A percentile compares a stretch with the other conserved stretches of the same genome.
Conservation (phyloP, 2,329 filamentous ascomycete genomes). For the Dendryphion nanum region DNA sequence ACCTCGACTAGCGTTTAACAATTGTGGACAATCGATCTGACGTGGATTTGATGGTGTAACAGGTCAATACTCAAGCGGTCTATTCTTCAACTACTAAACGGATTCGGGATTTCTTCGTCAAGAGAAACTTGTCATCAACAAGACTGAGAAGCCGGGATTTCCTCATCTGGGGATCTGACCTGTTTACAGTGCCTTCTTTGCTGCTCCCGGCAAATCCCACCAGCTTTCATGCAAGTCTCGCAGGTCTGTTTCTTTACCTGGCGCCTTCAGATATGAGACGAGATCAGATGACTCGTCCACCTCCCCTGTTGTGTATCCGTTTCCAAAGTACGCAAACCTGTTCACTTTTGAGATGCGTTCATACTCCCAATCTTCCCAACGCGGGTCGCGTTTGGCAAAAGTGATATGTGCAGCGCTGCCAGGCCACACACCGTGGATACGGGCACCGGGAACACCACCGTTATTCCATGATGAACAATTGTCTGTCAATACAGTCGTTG, state of each 20-base stretch:
- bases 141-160: slow-evolving; percentile 19
- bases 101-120: no score
- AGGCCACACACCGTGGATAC: slow-evolving; percentile 69
- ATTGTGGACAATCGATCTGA: no score
- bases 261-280: slow-evolving; percentile 61
- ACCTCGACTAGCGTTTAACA: no score
- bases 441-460: slow-evolving; percentile 55
- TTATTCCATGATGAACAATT: slow-evolving; percentile 74
- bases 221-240: slow-evolving; percentile 66
- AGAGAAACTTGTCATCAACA: no score
- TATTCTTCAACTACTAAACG: no score
- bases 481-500: slow-evolving; percentile 55
- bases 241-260: slow-evolving; percentile 56
- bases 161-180: slow-evolving; percentile 18
- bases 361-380: slow-evolving; percentile 62
- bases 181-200: slow-evolving; percentile 11
- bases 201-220: slow-evolving; percentile 45
- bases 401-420: slow-evolving; percentile 65
- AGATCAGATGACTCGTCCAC: slow-evolving; percentile 56
- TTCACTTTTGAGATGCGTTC: slow-evolving; percentile 48
- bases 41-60: no score
- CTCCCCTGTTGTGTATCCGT: slow-evolving; percentile 64
- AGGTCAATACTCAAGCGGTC: no score
- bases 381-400: slow-evolving; percentile 54
- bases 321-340: slow-evolving; percentile 65